Base-by-base conservation (phyloP, 805 yeast species). In the Saccharomycopsis fibuligera region DNA sequence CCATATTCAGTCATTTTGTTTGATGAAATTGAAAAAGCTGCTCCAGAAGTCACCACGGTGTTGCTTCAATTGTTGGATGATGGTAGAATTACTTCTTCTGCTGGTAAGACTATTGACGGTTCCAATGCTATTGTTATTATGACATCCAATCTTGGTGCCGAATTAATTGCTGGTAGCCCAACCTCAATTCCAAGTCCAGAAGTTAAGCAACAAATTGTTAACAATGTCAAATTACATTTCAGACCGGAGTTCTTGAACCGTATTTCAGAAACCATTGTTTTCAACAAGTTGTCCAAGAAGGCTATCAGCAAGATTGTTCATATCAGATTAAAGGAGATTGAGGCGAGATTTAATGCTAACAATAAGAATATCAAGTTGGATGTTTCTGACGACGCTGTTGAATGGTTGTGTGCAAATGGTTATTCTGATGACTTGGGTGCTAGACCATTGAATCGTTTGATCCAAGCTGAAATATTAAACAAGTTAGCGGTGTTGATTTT, bases 21-120 rank as follows among this genome's bases (percentile, higher is more conserved):
- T 62, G 99, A 93, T 68, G 99, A 93, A 70, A 96, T 93, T 49
- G 99, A 93, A 64, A 93, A 93, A 68, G 99, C 99, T 16, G 96
- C 96, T 5, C 99, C 99, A 1, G 98, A 91, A 64, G 99, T 93
- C 2, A 73, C 91, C 62, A 93, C 96, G 6, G 84, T 93, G 19
- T 73, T 93, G 60, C 74, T 93, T 57, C 99, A 93, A 67, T 79
- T 93, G 69, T 72, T 93, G 53, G 99, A 93, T 62, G 99, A 93
- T 67, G 99, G 99, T 62, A 81, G 96, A 67, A 81, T 93, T 54
- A 88, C 97, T 14, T 85, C 96, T 16, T 87, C 96, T 47, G 88
- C 86, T 62, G 99, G 99, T 62, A 90, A 91, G 60, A 80, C 88
- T 35, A 83, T 93, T 59, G 90, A 90, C 69, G 91, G 96, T 57